phyloP scores from a whole-genome alignment of 495 filamentous ascomycete species.

The Penicillium chermesinum region DNA sequence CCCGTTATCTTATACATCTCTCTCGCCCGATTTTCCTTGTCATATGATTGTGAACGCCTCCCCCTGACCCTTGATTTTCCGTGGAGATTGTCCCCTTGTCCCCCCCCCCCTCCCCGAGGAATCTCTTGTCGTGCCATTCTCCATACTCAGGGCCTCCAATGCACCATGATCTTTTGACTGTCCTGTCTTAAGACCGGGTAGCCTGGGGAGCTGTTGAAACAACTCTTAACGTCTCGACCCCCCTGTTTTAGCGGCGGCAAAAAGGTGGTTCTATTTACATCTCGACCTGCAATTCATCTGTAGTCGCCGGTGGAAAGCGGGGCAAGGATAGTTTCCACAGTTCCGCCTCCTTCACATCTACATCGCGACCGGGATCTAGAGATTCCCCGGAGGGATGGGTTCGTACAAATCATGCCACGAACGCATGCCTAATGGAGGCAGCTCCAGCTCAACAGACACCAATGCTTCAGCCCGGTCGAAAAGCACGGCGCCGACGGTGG shows the following conservation, averaged over 20 bases:
- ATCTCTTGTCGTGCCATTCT: neutral
- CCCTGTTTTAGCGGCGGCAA: no score
- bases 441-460: slow-evolving; percentile 57
- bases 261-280: no score
- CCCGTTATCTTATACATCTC: neutral
- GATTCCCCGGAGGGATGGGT: slow-evolving; percentile 22
- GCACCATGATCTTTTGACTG: no score
- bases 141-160: no score
- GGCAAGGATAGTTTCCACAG: no score
- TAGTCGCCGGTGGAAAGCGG: no score
- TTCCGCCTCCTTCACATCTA: neutral
- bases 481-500: slow-evolving; percentile 64
- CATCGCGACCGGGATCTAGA: neutral
- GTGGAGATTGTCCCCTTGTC: no score
- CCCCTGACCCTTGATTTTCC: neutral
- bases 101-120: neutral
- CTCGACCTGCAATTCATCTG: no score
- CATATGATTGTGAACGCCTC: neutral
- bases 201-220: no score
- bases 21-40: neutral
- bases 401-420: slow-evolving; percentile 32
- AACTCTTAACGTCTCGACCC: no score
- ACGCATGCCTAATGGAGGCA: slow-evolving; percentile 31
- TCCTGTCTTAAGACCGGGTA: no score
- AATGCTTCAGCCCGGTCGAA: slow-evolving; percentile 59